Conservation (phyloP, 164 flowering plant species). For the Taxillus chinensis region DNA sequence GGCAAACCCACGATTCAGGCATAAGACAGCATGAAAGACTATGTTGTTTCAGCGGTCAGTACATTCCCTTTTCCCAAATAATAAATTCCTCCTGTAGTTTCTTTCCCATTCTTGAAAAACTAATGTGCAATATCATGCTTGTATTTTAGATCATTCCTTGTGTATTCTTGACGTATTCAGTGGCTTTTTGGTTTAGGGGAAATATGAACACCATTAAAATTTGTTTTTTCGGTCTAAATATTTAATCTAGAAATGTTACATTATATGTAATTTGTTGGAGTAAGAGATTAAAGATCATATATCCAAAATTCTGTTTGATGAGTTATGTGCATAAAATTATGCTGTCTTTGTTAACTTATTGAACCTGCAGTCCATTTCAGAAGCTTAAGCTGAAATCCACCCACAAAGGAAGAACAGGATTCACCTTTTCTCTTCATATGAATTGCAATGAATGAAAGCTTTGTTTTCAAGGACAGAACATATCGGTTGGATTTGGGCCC, state of each 20-base stretch:
- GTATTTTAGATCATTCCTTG: no score
- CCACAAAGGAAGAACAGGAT: slow-evolving; percentile 72
- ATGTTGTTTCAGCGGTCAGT: background rate
- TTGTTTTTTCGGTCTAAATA: background rate
- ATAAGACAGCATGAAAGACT: background rate
- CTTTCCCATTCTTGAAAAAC: no score
- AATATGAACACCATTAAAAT: background rate
- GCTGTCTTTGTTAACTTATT: no score
- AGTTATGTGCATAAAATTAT: no score
- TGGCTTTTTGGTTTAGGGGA: no score
- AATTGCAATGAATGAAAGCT: slow-evolving; percentile 40
- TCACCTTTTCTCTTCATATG: slow-evolving; percentile 81
- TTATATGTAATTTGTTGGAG: background rate
- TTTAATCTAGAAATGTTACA: background rate
- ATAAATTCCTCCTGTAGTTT: no score
- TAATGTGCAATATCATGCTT: no score
- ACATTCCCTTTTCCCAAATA: no score
- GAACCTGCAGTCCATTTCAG: slow-evolving; percentile 81
- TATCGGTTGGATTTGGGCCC: background rate
- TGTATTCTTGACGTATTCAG: no score
- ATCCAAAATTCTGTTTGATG: no score
- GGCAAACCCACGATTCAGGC: background rate
- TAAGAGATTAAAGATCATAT: background rate
- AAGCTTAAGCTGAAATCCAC: slow-evolving; percentile 81
- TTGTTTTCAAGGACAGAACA: background rate